Conservation (phyloP, 169 alveolate species). For the Plasmodium cynomolgi region DNA sequence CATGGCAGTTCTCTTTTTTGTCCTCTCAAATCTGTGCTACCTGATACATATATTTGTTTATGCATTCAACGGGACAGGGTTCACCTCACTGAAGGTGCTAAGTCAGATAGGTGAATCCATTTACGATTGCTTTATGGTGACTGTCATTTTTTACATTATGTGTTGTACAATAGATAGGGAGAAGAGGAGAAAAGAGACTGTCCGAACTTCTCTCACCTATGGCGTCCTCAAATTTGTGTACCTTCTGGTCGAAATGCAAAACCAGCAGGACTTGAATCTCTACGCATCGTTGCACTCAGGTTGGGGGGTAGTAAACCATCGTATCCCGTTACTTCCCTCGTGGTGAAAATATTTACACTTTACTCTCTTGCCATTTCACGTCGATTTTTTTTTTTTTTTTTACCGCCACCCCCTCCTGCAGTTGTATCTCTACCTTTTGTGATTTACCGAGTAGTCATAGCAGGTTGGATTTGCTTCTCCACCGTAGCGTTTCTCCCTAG, state of each 20-base stretch:
- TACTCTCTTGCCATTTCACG: neutral
- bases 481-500: too few relatives aligned
- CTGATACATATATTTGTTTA: slow-evolving; percentile 23
- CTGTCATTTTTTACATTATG: slow-evolving; percentile 10
- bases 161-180: neutral
- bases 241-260: slow-evolving; percentile 42
- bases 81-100: slow-evolving; percentile 53
- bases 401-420: neutral
- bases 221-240: slow-evolving; percentile 36
- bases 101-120: slow-evolving; percentile 67
- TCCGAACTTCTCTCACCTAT: slow-evolving; percentile 17
- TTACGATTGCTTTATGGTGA: slow-evolving; percentile 33
- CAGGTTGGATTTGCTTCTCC: slow-evolving; percentile 10
- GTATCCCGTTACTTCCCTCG: neutral
- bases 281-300: slow-evolving; percentile 43
- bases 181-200: slow-evolving; percentile 29
- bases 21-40: slow-evolving; percentile 35
- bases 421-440: slow-evolving; percentile 63
- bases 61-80: slow-evolving; percentile 68
- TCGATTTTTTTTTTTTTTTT: slow-evolving; percentile 8
- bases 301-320: neutral
- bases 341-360: neutral
- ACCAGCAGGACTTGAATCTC: slow-evolving; percentile 32
- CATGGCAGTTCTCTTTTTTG: slow-evolving; percentile 15
- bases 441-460: slow-evolving; percentile 10